A percentile compares a stretch with the other conserved stretches of the same genome.
Evolutionary conservation across 2,329 filamentous ascomycete species (phyloP).

Genomic region (Cylindrodendrum hubeiense): DNA sequence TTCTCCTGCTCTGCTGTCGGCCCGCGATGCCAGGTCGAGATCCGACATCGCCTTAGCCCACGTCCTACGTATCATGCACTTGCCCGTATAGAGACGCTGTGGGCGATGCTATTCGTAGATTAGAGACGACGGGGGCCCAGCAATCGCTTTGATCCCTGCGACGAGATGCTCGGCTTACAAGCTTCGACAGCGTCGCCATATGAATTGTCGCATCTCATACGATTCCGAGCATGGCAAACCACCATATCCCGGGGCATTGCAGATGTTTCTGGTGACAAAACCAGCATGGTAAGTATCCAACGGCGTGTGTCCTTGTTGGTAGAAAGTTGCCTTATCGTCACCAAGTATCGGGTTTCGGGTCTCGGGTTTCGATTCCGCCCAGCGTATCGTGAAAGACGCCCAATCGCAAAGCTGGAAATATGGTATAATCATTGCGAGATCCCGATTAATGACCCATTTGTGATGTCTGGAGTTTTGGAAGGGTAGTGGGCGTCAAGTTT

Average conservation of each 20-base stretch:
- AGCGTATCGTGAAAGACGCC: neutral
- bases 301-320: neutral
- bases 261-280: neutral
- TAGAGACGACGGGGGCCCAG: neutral
- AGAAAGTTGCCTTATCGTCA: neutral
- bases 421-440: neutral
- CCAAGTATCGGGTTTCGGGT: slow-evolving; percentile 19
- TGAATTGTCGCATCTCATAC: too few relatives aligned
- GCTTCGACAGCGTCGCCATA: neutral
- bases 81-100: neutral
- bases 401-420: neutral
- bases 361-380: slow-evolving; percentile 7
- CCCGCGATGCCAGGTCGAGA: neutral
- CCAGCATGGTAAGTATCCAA: neutral
- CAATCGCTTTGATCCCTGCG: neutral
- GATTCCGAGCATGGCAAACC: neutral
- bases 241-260: neutral
- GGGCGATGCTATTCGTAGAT: slow-evolving; percentile 20
- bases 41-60: slow-evolving; percentile 2
- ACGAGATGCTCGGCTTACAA: neutral
- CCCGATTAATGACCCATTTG: neutral
- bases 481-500: too few relatives aligned
- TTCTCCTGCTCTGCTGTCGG: neutral
- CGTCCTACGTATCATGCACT: slow-evolving; percentile 1
- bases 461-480: too few relatives aligned